Evolutionary conservation across 306 rosid genomes (phyloP).

Genomic region (Cucumis sativus): DNA sequence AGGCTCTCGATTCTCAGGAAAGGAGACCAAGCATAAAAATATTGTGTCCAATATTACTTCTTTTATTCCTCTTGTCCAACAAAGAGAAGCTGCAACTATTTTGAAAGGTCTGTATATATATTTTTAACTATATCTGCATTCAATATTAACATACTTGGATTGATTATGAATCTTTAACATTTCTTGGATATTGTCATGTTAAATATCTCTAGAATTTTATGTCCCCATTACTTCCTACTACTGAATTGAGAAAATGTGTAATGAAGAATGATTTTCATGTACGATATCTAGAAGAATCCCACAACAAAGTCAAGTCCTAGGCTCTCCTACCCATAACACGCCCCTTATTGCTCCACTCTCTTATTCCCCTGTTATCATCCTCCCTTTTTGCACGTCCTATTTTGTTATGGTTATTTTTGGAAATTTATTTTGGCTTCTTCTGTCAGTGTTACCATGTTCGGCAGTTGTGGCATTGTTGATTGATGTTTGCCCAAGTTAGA

Average conservation of each 20-base stretch:
- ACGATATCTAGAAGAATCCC: neutral
- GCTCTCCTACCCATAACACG: neutral
- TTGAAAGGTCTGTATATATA: conserved; percentile 35
- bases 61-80: conserved; percentile 87
- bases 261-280: neutral
- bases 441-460: too few species aligned
- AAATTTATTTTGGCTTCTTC: too few species aligned
- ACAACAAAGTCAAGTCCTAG: neutral
- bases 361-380: neutral
- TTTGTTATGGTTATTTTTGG: too few species aligned
- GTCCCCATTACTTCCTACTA: neutral
- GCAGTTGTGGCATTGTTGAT: too few species aligned
- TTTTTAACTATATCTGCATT: neutral
- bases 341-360: neutral
- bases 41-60: conserved; percentile 66
- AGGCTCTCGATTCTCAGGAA: conserved; percentile 26
- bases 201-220: neutral
- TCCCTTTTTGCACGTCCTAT: too few species aligned
- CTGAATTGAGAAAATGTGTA: neutral
- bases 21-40: conserved; percentile 40
- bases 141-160: neutral
- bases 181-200: neutral
- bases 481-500: too few species aligned
- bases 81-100: conserved; percentile 72
- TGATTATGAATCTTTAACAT: neutral